Percentiles rank a stretch among this genome's conserved stretches.
Evolutionary conservation across 208 protist genomes (phyloP).

Genomic region (Acanthamoeba divionensis): DNA sequence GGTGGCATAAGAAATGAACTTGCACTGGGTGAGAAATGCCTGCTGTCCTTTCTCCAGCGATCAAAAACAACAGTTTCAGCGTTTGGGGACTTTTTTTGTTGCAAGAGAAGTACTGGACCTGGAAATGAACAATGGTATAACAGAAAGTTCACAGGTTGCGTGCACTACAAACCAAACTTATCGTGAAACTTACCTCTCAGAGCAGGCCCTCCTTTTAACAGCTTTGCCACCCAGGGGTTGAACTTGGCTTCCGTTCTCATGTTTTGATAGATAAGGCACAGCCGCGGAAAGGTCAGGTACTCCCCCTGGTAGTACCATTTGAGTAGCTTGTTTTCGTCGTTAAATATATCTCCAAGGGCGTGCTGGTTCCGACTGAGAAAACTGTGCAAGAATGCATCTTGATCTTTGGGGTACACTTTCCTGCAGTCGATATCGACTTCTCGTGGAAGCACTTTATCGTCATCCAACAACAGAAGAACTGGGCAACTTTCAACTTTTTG

Average conservation of each 20-base stretch:
- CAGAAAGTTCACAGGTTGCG: too few relatives aligned
- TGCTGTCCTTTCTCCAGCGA: not conserved
- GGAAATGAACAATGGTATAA: too few relatives aligned
- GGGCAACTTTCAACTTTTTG: not conserved
- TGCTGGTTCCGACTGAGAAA: slow-evolving; percentile 28
- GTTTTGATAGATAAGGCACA: slow-evolving; percentile 52
- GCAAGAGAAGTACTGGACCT: slow-evolving; percentile 3
- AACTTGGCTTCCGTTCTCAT: not conserved
- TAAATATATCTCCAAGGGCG: not conserved
- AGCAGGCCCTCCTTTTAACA: not conserved
- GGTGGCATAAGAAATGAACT: not conserved
- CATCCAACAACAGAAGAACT: slow-evolving; percentile 9
- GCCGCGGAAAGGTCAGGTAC: slow-evolving; percentile 21
- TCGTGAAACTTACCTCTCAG: too few relatives aligned
- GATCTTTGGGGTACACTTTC: slow-evolving; percentile 46
- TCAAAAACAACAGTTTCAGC: slow-evolving; percentile 41
- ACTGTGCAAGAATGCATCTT: not conserved
- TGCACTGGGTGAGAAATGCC: not conserved
- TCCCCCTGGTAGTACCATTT: slow-evolving; percentile 48
- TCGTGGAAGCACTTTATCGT: slow-evolving; percentile 24
- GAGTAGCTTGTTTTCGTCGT: not conserved
- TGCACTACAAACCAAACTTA: too few relatives aligned
- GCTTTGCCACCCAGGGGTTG: slow-evolving; percentile 43
- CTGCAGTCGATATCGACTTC: slow-evolving; percentile 28
- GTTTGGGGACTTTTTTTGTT: slow-evolving; percentile 47